Base-by-base conservation (phyloP, 2,329 filamentous ascomycete species). In the Chaetomium olivaceum region DNA sequence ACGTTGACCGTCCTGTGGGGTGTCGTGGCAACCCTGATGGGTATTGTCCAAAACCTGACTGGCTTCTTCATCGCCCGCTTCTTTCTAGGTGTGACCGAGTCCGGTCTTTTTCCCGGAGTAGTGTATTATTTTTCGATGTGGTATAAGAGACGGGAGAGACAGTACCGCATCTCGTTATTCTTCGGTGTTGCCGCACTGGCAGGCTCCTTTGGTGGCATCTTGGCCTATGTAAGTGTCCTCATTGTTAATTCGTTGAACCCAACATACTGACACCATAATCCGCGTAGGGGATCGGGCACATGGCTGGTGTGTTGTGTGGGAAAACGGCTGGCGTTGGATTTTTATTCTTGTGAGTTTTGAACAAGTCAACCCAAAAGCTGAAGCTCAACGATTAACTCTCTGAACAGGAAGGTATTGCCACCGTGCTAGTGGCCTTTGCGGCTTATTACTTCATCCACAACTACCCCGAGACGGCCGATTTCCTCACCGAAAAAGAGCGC, bases 401-500 rank as follows among this genome's bases (percentile, higher is more conserved):
- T 1, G 12, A 7, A 4, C 19, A 81, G 79, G 86, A 88, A 71
- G 86, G 85, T 1, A 80, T 86, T 2, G 80, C 80, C 1, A 87
- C 85, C 0, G 81, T 87, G 0, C 51, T 86, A 0, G 79, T 87
- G 0, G 79, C 84, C 0, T 62, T 82, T 14, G 74, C 74, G 8
- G 77, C 83, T 11, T 85, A 85, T 74, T 85, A 81, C 73, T 87
- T 90, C 74, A 85, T 91, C n/a, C 81, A 88, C 61, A 89, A 91
- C 75, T 89, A 88, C 63, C 87, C 87, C 0, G 79, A 81, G 39
- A 88, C 82, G 0, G 85, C 87, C 3, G 79, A 78, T 1, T 89
- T 89, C 68, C 77, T 90, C 11, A 81, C 78, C 0, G 77, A 83
- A 8, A 77, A 77, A 4, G 85, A 88, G 71, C 80, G 87, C 1